Conservation (phyloP, 192 early-diverging fungal species). For the Haplosporangium gracile region DNA sequence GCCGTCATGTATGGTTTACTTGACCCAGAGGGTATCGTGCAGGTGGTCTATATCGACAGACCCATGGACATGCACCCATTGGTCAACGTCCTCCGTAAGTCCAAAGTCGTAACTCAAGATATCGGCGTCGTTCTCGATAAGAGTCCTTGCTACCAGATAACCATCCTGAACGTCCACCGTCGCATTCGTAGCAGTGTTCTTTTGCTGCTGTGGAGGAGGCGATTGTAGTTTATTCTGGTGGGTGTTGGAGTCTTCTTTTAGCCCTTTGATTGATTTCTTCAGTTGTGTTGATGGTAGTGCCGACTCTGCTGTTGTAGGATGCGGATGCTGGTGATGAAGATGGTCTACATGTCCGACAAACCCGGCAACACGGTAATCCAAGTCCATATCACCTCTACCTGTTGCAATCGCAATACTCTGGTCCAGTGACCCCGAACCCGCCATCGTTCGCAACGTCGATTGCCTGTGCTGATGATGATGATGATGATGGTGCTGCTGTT, state of each 20-base stretch:
- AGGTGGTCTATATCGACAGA: constrained; percentile 24
- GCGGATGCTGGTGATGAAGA: not conserved
- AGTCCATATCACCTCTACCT: constrained; percentile 15
- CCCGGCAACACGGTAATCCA: constrained; percentile 15
- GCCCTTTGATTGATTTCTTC: not conserved
- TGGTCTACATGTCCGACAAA: constrained; percentile 39
- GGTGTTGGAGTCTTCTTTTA: not conserved
- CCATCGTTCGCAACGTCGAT: not conserved
- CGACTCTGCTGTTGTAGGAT: not conserved
- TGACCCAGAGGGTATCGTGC: constrained; percentile 40
- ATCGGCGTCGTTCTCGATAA: not conserved
- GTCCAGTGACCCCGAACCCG: not conserved
- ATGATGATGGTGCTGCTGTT: not conserved
- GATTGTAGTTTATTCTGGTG: not conserved
- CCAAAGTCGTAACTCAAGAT: constrained; percentile 37
- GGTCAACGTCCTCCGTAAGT: constrained; percentile 25
- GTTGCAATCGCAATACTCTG: constrained; percentile 24
- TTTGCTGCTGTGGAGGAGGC: not conserved
- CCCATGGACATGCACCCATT: constrained; percentile 13
- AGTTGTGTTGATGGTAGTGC: not conserved
- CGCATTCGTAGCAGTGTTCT: not conserved
- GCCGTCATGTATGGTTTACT: not conserved
- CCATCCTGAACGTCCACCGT: not conserved
- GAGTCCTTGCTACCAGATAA: not conserved
- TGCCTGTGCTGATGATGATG: not conserved